Conservation (phyloP, 495 filamentous ascomycete genomes). For the Venustampulla echinocandica region DNA sequence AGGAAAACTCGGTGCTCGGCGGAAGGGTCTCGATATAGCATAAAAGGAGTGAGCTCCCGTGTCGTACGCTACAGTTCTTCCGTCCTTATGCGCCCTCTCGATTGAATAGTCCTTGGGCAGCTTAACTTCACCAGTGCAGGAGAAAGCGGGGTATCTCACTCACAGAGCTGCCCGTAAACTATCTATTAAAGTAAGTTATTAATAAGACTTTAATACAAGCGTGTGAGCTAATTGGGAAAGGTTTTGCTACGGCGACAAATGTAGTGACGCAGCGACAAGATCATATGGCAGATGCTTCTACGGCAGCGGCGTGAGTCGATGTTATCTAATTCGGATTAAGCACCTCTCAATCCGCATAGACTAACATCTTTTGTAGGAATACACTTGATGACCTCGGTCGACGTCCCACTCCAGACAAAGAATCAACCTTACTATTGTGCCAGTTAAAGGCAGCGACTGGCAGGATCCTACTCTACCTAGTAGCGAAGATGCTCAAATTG, state of each 20-base stretch:
- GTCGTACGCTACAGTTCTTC: background rate
- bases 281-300: background rate
- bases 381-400: no score
- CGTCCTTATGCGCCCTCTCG: constrained; percentile 3
- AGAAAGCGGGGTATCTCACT: constrained; percentile 1
- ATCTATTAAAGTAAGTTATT: constrained; percentile 4
- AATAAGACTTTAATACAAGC: background rate
- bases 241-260: constrained; percentile 1
- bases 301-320: background rate
- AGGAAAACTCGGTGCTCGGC: constrained; percentile 4
- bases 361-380: no score
- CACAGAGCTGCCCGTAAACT: background rate
- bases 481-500: no score
- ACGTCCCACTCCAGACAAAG: no score
- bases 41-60: constrained; percentile 3
- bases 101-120: constrained; percentile 1
- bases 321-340: no score
- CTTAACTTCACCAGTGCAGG: constrained; percentile 1
- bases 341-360: no score
- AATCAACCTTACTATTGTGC: no score
- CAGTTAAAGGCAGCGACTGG: no score
- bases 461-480: no score
- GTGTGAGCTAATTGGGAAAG: constrained; percentile 1
- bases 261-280: background rate
- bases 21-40: background rate